These are phyloP conservation scores for Candida glaebosa DNA, from an alignment of 805 yeast genomes.

Conservation along the genomic window DNA sequence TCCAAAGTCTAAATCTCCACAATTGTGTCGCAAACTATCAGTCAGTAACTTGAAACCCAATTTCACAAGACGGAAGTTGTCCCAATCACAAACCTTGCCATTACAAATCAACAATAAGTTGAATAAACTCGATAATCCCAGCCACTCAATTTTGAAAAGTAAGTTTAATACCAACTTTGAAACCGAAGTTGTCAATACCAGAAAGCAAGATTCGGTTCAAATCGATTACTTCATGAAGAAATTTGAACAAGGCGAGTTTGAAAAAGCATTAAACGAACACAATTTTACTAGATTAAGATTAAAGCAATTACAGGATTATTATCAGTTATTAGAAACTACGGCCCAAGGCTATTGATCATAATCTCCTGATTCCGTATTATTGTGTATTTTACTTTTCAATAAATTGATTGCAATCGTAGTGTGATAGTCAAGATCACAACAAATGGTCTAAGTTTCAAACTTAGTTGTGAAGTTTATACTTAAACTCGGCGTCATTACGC, in stretches of 20 bases:
- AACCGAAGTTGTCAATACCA: constrained; percentile 16
- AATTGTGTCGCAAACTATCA: neutral
- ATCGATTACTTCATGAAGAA: constrained; percentile 16
- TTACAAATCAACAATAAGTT: neutral
- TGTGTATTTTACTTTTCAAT: no score
- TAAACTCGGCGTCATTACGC: no score
- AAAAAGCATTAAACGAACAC: constrained; percentile 12
- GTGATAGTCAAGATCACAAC: no score
- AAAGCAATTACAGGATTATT: constrained; percentile 17
- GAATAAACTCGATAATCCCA: constrained; percentile 2
- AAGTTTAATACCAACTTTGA: constrained; percentile 22
- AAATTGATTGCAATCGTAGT: neutral
- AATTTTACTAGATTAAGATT: constrained; percentile 9
- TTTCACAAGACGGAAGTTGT: neutral
- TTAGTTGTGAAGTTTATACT: no score
- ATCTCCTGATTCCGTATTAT: neutral
- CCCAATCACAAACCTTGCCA: neutral
- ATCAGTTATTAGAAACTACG: constrained; percentile 7
- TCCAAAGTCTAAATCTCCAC: neutral
- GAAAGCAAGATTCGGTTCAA: constrained; percentile 13
- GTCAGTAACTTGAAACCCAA: constrained; percentile 1
- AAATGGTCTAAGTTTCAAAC: no score
- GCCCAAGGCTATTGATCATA: neutral
- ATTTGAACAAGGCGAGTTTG: constrained; percentile 15
- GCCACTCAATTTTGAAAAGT: constrained; percentile 24